Conservation (phyloP, 2,329 filamentous ascomycete species). For the Diatrype stigma region DNA sequence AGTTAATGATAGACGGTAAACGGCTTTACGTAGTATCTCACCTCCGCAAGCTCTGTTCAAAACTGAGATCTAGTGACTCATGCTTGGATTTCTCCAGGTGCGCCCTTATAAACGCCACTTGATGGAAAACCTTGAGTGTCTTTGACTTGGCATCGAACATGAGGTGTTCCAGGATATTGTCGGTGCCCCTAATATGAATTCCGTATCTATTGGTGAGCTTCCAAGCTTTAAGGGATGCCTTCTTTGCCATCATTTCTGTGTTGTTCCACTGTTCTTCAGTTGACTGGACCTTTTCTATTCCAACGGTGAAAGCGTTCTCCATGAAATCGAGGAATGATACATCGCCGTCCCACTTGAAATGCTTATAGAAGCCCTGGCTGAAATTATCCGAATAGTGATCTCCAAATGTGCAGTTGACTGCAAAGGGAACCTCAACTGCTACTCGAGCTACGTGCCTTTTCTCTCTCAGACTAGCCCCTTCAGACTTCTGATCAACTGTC, state of each 20-base stretch:
- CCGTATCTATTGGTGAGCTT: conserved; percentile 6
- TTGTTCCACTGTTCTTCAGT: not conserved
- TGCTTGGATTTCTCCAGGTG: conserved; percentile 1
- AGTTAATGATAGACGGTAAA: not conserved
- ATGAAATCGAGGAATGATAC: too few relatives aligned
- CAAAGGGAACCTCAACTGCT: too few relatives aligned
- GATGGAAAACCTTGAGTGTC: conserved; percentile 7
- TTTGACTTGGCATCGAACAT: not conserved
- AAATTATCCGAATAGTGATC: too few relatives aligned
- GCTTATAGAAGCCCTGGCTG: too few relatives aligned
- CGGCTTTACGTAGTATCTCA: not conserved
- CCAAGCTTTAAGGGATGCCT: conserved; percentile 6
- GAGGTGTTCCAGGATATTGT: conserved; percentile 7
- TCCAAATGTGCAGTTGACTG: too few relatives aligned
- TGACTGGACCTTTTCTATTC: too few relatives aligned
- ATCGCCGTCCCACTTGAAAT: too few relatives aligned
- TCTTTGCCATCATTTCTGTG: not conserved
- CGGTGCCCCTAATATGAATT: conserved; percentile 4
- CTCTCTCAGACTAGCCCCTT: too few relatives aligned
- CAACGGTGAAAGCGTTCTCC: too few relatives aligned
- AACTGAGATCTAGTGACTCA: not conserved
- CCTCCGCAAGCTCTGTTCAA: not conserved
- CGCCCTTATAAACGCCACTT: conserved; percentile 5
- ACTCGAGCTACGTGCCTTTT: too few relatives aligned
- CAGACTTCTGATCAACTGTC: too few relatives aligned